Evolutionary conservation across 179 eudicot species (phyloP).

Genomic region (Gypsophila paniculata): DNA sequence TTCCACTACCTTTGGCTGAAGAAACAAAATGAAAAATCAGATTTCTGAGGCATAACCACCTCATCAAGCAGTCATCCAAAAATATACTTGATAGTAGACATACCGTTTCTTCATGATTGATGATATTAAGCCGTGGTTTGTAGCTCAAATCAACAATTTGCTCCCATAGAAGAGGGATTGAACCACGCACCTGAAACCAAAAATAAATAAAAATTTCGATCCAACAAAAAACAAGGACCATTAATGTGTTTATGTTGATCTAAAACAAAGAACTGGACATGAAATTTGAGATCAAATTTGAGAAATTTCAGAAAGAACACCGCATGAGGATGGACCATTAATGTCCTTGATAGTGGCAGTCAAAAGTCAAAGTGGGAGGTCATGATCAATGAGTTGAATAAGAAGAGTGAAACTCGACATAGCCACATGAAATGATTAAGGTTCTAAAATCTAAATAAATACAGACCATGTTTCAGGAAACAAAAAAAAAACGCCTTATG

Average conservation of each 20-base stretch:
- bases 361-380: background rate
- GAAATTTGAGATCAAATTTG: background rate
- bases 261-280: slow-evolving; percentile 11
- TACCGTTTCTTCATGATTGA: slow-evolving; percentile 75
- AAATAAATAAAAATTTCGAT: slow-evolving; percentile 13
- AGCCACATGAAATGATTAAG: slow-evolving; percentile 2
- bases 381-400: background rate
- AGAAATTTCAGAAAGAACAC: background rate
- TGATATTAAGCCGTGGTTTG: slow-evolving; percentile 73
- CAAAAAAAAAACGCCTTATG: no score
- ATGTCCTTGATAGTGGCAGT: background rate
- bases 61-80: slow-evolving; percentile 17
- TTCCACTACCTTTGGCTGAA: slow-evolving; percentile 71
- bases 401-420: slow-evolving; percentile 10
- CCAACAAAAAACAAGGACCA: background rate
- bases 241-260: background rate
- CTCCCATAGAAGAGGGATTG: slow-evolving; percentile 97
- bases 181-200: slow-evolving; percentile 89
- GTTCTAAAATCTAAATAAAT: no score
- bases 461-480: no score
- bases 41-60: slow-evolving; percentile 12
- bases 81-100: slow-evolving; percentile 20
- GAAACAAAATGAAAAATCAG: slow-evolving; percentile 13
- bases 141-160: slow-evolving; percentile 98
- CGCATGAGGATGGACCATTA: background rate